Evolutionary conservation across 1,284 basidiomycete genomes (phyloP), one percentile per base, ranked within the genome.

Genomic region (Ustilago nuda): DNA sequence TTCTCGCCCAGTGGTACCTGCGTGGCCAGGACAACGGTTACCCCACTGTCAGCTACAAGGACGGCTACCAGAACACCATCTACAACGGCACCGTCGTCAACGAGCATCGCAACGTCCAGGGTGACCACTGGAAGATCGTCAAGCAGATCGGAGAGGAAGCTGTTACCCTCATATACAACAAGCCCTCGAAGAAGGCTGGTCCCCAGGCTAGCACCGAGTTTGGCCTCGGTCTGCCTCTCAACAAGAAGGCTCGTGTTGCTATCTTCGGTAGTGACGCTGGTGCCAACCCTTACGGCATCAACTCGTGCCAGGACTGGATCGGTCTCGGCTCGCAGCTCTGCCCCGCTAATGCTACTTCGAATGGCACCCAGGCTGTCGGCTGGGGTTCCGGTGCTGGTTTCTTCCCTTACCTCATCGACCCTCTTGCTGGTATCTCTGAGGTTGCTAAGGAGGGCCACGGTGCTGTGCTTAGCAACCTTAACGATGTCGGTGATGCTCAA

Each of bases 321-420:
- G 57, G 58, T 36, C 75, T 81, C 37, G 84, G 72, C 7, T 76
- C 84, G 13, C 81, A 79, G 65, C 61, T 64, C 11, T 71, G 73
- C 55, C 61, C 56, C 46, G 73, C 60, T 36, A 76, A 72, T 41
- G 57, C 65, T 6, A 75, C 66, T n/a, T 61, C 58, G 37, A 72
- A 71, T 66, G 62, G 62, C 23, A 70, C 69, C n/a, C 72, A 63
- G 59, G 61, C 52, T n/a, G 56, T 68, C 12, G 64, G 67, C 8
- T 66, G 61, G 60, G 71, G 72, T 17, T 74, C 66, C 7, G 71
- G 71, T 19, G 71, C 61, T n/a, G 71, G 71, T 5, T 73, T 68
- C 62, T 73, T 73, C 59, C 70, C 77, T 4, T 81, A 82, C 68
- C 76, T 83, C 51, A 79, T 82, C 52, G 65, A 56, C n/a, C 81